A percentile compares a stretch with the other conserved stretches of the same genome.
These are phyloP conservation scores for Castanopsis chinensis DNA, from an alignment of 306 rosid species.

Conservation along the genomic window DNA sequence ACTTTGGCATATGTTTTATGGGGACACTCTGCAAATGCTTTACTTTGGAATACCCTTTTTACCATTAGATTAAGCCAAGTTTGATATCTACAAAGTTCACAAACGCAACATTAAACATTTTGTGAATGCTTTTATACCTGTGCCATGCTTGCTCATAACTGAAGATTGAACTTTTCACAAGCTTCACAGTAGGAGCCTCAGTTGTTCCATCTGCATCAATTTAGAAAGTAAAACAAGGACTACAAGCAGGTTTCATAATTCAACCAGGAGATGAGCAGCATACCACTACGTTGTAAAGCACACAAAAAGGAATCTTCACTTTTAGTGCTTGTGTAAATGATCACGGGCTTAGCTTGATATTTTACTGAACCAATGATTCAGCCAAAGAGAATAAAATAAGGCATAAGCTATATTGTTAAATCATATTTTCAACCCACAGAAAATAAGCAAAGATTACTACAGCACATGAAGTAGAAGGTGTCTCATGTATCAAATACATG, in stretches of 20 bases:
- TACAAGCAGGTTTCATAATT: slow-evolving; percentile 17
- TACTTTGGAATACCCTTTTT: neutral
- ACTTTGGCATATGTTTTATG: neutral
- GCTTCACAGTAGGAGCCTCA: slow-evolving; percentile 72
- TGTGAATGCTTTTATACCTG: slow-evolving; percentile 52
- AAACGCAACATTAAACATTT: slow-evolving; percentile 12
- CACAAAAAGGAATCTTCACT: slow-evolving; percentile 84
- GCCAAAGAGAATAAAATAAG: slow-evolving; percentile 20
- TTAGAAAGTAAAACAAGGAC: slow-evolving; percentile 35
- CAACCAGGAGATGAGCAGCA: slow-evolving; percentile 24
- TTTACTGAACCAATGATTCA: slow-evolving; percentile 58
- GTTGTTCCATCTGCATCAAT: slow-evolving; percentile 64
- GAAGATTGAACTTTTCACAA: slow-evolving; percentile 89
- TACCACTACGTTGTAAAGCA: slow-evolving; percentile 88
- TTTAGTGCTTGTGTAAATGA: slow-evolving; percentile 89
- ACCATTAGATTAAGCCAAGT: slow-evolving; percentile 2
- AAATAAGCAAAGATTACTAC: neutral
- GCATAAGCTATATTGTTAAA: slow-evolving; percentile 1
- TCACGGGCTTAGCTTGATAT: slow-evolving; percentile 85
- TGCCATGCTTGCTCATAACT: slow-evolving; percentile 99
- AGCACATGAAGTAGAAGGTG: neutral
- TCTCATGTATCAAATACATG: no score
- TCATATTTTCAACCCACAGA: slow-evolving; percentile 2
- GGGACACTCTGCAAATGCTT: neutral
- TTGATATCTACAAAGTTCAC: neutral